Evolutionary conservation across 495 filamentous ascomycete species (phyloP).

Genomic region (Tuber brumale): DNA sequence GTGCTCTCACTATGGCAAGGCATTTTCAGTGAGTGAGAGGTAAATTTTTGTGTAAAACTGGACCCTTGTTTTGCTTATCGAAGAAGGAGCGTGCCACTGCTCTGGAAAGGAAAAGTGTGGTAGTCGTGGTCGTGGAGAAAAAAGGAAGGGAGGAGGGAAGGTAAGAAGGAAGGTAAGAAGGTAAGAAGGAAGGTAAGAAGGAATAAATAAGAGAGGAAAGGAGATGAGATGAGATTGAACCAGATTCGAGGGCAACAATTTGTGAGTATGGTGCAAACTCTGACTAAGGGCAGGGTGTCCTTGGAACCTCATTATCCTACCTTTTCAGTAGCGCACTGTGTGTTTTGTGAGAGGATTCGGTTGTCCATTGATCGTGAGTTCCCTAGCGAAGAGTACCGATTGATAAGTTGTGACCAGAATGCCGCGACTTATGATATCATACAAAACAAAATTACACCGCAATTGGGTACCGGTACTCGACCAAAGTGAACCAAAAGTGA

Average conservation of each 20-base stretch:
- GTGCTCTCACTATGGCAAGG: background rate
- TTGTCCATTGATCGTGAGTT: background rate
- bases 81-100: background rate
- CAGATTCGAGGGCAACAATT: background rate
- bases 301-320: constrained; percentile 7
- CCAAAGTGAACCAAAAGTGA: background rate
- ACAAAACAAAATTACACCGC: background rate
- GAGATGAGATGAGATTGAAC: background rate
- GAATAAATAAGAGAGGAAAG: background rate
- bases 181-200: background rate
- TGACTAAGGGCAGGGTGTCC: background rate
- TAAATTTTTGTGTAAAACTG: background rate
- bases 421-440: background rate
- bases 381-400: background rate
- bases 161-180: background rate
- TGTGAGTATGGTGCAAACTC: background rate
- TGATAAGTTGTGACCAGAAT: background rate
- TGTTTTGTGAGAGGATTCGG: background rate
- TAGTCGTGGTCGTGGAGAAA: background rate
- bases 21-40: background rate
- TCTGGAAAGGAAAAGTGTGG: too few species aligned
- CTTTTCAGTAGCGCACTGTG: constrained; percentile 13
- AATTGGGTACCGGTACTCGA: background rate
- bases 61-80: background rate
- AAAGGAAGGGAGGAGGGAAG: background rate